Evolutionary conservation across 371 early-diverging fungal species (phyloP), one percentile per base, ranked within the genome.

Genomic region (Apophysomyces sp.): DNA sequence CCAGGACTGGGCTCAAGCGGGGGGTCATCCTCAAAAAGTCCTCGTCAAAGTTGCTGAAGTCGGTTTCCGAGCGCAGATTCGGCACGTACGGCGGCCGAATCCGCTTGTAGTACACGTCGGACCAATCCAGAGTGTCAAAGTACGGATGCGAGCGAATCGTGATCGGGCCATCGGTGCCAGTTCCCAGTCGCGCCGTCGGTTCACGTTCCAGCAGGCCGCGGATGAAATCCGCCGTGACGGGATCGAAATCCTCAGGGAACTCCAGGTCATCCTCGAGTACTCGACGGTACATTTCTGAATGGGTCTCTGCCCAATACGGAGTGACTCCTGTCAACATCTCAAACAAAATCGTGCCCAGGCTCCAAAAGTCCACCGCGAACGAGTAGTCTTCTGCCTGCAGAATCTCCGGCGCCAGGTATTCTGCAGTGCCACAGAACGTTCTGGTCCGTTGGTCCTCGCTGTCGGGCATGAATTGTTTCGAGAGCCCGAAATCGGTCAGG

Each of bases 351-450:
- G 96, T 92, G 0, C 99, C 99, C 3, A 98, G 81, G 40, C 95
- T 89, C 99, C 99, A 99, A 85, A 95, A 91, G 76, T 99, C 99
- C 7, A 94, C 94, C 13, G 85, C 86, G 65, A 87, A 92, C 7
- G 93, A 92, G 63, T 98, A 97, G 29, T 85, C 82, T 9, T 85
- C 80, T 0, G 90, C 90, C 36, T 77, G 68, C 11, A 99, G 79
- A 27, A 97, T 90, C 68, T 98, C 99, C 1, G 98, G 98, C 0
- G 99, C 83, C 30, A 92, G 71, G 55, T 93, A 94, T 56, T 95
- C 98, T 3, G 97, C 91, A 2, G 99, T 97, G 11, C 99, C 99
- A 69, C 98, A 96, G 65, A 96, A 94, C 0, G 98, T 98, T 61
- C 88, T 89, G 52, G 96, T 96, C 27, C 87, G 81, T 15, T 84